A percentile compares a stretch with the other conserved stretches of the same genome.
phyloP scores from a whole-genome alignment of 1,139 yeast species.

The Taphrina sp. region DNA sequence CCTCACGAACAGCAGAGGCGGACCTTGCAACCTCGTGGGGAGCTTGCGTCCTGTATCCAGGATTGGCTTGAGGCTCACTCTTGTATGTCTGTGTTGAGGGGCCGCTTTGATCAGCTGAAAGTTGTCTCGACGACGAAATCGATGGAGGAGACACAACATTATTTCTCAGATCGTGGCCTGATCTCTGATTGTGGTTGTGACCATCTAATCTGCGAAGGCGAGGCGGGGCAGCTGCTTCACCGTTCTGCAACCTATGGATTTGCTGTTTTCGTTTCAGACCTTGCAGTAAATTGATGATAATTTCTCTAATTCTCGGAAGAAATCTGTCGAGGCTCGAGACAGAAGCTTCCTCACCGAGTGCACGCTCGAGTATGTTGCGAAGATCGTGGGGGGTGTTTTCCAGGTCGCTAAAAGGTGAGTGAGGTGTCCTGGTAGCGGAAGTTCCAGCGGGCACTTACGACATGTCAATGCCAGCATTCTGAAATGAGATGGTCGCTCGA shows the following conservation, averaged over 20 bases:
- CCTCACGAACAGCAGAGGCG: neutral
- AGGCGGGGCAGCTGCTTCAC: slow-evolving; percentile 16
- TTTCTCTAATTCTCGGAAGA: slow-evolving; percentile 80
- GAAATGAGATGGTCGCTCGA: slow-evolving; percentile 73
- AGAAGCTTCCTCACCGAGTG: slow-evolving; percentile 81
- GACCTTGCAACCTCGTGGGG: no score
- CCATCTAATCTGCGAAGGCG: slow-evolving; percentile 6
- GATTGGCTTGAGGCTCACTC: slow-evolving; percentile 2
- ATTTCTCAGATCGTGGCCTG: no score
- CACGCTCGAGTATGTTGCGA: slow-evolving; percentile 77
- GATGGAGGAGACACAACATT: slow-evolving; percentile 1
- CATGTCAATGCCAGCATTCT: slow-evolving; percentile 65
- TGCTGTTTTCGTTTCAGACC: slow-evolving; percentile 78
- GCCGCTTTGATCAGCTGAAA: slow-evolving; percentile 5
- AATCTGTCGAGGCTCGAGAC: slow-evolving; percentile 77
- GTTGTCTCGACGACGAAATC: slow-evolving; percentile 14
- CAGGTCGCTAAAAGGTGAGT: slow-evolving; percentile 49
- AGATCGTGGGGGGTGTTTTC: slow-evolving; percentile 75
- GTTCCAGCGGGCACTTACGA: slow-evolving; percentile 37
- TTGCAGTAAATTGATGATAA: slow-evolving; percentile 76
- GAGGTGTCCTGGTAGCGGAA: neutral
- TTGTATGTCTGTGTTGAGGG: neutral
- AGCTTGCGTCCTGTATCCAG: no score
- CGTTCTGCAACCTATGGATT: slow-evolving; percentile 41
- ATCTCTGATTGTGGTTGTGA: neutral